These are phyloP conservation scores for Diaporthe nobilis DNA, from an alignment of 2,329 filamentous ascomycete species.

Conservation along the genomic window DNA sequence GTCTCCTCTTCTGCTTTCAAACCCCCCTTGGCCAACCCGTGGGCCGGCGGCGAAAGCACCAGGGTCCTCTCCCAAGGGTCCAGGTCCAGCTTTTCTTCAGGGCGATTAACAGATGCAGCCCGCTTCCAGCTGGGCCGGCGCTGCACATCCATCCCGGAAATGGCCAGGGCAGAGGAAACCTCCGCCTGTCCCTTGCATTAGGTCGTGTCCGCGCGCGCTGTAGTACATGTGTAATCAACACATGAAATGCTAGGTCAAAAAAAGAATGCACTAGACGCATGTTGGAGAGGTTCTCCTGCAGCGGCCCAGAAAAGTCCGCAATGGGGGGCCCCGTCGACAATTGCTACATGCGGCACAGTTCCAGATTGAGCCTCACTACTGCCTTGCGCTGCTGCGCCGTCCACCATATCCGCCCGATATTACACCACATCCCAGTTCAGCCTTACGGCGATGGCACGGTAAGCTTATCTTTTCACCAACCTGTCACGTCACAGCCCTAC, in stretches of 20 bases:
- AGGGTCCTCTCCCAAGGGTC: constrained; percentile 23
- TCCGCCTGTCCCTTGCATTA: constrained; percentile 41
- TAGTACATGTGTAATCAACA: constrained; percentile 31
- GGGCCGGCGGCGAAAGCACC: constrained; percentile 9
- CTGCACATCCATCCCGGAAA: constrained; percentile 39
- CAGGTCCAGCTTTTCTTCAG: constrained; percentile 2
- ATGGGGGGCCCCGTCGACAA: neutral
- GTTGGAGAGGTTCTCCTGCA: neutral
- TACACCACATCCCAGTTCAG: constrained; percentile 32
- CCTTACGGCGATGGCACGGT: constrained; percentile 32
- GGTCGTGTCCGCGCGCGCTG: constrained; percentile 31
- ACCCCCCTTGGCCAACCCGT: neutral
- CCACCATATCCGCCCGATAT: constrained; percentile 14
- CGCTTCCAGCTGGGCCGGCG: constrained; percentile 12
- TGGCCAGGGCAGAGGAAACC: constrained; percentile 29
- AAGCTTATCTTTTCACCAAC: constrained; percentile 26
- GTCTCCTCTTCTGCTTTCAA: neutral
- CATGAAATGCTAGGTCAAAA: neutral
- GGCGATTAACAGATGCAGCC: constrained; percentile 37
- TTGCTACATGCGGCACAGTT: neutral
- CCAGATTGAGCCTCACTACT: neutral
- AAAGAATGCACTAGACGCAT: constrained; percentile 3
- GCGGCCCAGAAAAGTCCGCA: neutral
- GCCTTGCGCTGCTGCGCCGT: constrained; percentile 9
- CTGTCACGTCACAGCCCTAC: constrained; percentile 5